A percentile compares a stretch with the other conserved stretches of the same genome.
Evolutionary conservation across 805 yeast genomes (phyloP).

Genomic region (Saturnispora ahearnii): DNA sequence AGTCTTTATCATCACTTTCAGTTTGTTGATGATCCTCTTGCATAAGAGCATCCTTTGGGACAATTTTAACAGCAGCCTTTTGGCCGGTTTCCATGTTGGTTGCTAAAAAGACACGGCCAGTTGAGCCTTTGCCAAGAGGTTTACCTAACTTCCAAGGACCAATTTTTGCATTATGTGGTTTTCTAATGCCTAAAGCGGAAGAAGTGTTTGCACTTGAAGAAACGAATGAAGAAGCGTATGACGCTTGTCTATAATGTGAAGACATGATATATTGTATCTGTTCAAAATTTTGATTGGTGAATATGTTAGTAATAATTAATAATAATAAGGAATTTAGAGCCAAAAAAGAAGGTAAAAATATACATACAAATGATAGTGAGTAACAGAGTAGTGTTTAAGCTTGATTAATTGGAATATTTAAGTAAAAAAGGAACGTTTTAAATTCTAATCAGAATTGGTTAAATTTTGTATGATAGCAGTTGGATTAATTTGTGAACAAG

Average conservation of each 20-base stretch:
- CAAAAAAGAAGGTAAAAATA: too few relatives aligned
- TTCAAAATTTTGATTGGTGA: neutral
- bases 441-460: neutral
- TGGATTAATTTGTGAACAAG: neutral
- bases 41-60: slow-evolving; percentile 67
- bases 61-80: slow-evolving; percentile 93
- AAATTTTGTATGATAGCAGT: neutral
- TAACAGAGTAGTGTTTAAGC: neutral
- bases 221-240: slow-evolving; percentile 49
- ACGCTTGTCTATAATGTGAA: slow-evolving; percentile 49
- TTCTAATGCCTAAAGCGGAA: slow-evolving; percentile 8
- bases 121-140: slow-evolving; percentile 92
- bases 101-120: slow-evolving; percentile 91
- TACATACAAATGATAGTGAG: neutral
- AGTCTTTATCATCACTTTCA: slow-evolving; percentile 31
- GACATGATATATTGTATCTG: slow-evolving; percentile 16
- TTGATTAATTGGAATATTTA: neutral
- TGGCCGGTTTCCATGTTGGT: slow-evolving; percentile 77
- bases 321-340: neutral
- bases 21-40: slow-evolving; percentile 7
- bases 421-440: neutral
- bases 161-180: slow-evolving; percentile 35
- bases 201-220: slow-evolving; percentile 15
- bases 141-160: slow-evolving; percentile 98
- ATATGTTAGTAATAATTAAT: slow-evolving; percentile 1